phyloP scores from a whole-genome alignment of 23 red algal species.

The Gracilaria domingensis region DNA sequence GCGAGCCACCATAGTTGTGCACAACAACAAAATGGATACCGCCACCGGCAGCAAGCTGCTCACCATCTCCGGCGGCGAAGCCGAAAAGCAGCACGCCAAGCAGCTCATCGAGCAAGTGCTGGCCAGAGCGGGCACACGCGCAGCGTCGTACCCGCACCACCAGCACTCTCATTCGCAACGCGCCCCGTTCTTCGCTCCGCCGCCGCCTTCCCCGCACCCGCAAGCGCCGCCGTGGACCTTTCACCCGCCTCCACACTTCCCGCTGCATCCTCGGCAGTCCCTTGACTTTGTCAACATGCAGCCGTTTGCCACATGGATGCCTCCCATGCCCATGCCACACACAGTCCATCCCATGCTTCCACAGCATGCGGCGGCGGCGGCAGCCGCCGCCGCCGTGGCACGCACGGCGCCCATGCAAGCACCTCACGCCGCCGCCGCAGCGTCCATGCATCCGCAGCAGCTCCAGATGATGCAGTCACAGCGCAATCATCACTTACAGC shows the following conservation, averaged over 20 bases:
- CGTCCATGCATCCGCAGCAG: slow-evolving; percentile 1
- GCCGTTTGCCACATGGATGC: slow-evolving; percentile 18
- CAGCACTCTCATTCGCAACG: slow-evolving; percentile 38
- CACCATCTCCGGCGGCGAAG: slow-evolving; percentile 75
- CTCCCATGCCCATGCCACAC: slow-evolving; percentile 23
- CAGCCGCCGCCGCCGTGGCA: slow-evolving; percentile 22
- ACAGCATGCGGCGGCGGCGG: background rate
- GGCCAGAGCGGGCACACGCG: slow-evolving; percentile 34
- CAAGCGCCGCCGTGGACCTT: slow-evolving; percentile 39
- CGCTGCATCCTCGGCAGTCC: slow-evolving; percentile 14
- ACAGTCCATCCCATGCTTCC: slow-evolving; percentile 21
- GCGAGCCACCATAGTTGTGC: slow-evolving; percentile 80
- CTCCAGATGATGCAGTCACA: slow-evolving; percentile 1
- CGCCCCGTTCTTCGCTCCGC: slow-evolving; percentile 15
- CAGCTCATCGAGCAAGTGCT: slow-evolving; percentile 73
- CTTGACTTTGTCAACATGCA: slow-evolving; percentile 32
- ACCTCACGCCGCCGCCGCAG: background rate
- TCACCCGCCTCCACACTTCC: slow-evolving; percentile 10
- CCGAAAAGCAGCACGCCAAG: slow-evolving; percentile 65
- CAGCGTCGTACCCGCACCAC: slow-evolving; percentile 8
- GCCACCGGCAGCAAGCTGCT: slow-evolving; percentile 79
- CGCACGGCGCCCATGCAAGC: background rate
- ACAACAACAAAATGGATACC: slow-evolving; percentile 75
- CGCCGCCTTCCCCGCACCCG: slow-evolving; percentile 10
- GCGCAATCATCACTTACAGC: slow-evolving; percentile 18